These are phyloP conservation scores for Eleusine indica DNA, from an alignment of 176 grass and related monocot species.

Conservation along the genomic window DNA sequence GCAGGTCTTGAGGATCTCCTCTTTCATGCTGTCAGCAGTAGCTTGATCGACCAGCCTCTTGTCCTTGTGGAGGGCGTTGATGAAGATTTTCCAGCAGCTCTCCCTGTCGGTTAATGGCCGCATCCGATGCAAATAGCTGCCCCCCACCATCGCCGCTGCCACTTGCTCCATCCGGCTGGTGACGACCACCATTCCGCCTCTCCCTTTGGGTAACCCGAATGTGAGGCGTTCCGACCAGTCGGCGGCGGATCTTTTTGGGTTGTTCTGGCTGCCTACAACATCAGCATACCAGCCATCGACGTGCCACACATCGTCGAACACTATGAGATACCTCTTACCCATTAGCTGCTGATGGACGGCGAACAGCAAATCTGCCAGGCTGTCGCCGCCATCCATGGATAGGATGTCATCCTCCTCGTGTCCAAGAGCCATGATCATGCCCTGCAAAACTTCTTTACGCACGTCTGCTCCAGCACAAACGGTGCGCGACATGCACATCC, in stretches of 20 bases:
- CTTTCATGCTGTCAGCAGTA: constrained; percentile 24
- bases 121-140: constrained; percentile 19
- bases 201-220: constrained; percentile 42
- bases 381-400: constrained; percentile 25
- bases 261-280: not conserved
- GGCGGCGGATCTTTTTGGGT: not conserved
- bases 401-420: constrained; percentile 52
- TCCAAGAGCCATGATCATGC: constrained; percentile 56
- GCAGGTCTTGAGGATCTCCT: constrained; percentile 46
- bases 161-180: constrained; percentile 49
- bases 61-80: constrained; percentile 23
- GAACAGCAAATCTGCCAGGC: constrained; percentile 31
- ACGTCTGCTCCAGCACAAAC: constrained; percentile 6
- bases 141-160: constrained; percentile 50
- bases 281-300: constrained; percentile 42
- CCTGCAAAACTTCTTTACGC: constrained; percentile 49
- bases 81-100: constrained; percentile 50
- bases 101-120: constrained; percentile 26
- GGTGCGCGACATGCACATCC: constrained; percentile 53
- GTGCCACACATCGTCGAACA: constrained; percentile 61
- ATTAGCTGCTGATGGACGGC: constrained; percentile 47
- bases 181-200: constrained; percentile 50
- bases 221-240: constrained; percentile 25
- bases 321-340: constrained; percentile 43
- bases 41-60: not conserved